Evolutionary conservation across 345 rosid species (phyloP).

Genomic region (Iberis pinnata): DNA sequence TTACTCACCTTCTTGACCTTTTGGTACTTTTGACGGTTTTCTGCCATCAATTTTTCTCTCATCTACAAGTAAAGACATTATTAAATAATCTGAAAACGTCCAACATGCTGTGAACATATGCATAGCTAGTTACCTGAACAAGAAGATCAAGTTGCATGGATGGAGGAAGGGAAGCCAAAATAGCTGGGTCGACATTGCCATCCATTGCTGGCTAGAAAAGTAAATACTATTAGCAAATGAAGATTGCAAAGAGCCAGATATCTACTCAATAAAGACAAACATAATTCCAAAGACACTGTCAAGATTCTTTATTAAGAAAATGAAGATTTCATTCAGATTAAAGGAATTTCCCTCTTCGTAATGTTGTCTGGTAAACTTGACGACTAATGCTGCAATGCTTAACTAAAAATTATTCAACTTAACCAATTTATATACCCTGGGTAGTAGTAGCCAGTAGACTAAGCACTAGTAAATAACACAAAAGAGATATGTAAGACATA

Average conservation of each 20-base stretch:
- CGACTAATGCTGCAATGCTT: background rate
- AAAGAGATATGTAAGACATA: background rate
- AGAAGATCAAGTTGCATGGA: slow-evolving; percentile 91
- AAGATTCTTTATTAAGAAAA: background rate
- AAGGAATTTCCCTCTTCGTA: background rate
- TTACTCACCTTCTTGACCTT: slow-evolving; percentile 80
- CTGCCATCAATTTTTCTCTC: slow-evolving; percentile 95
- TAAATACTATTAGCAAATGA: slow-evolving; percentile 12
- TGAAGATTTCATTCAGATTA: slow-evolving; percentile 8
- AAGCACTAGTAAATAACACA: background rate
- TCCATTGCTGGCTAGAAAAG: slow-evolving; percentile 39
- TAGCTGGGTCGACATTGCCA: slow-evolving; percentile 72
- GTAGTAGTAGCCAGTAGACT: background rate
- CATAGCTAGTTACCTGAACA: slow-evolving; percentile 56
- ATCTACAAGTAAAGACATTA: slow-evolving; percentile 43
- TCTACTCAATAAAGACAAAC: background rate
- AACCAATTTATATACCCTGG: background rate
- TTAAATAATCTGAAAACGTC: slow-evolving; percentile 1
- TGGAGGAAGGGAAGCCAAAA: slow-evolving; percentile 83
- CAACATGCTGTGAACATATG: slow-evolving; percentile 15
- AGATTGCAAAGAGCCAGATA: slow-evolving; percentile 8
- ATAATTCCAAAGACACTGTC: slow-evolving; percentile 2
- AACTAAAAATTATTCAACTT: background rate
- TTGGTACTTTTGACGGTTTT: slow-evolving; percentile 90
- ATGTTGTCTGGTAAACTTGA: slow-evolving; percentile 1